phyloP scores from a whole-genome alignment of 106 monocot species.

The Allium fistulosum region DNA sequence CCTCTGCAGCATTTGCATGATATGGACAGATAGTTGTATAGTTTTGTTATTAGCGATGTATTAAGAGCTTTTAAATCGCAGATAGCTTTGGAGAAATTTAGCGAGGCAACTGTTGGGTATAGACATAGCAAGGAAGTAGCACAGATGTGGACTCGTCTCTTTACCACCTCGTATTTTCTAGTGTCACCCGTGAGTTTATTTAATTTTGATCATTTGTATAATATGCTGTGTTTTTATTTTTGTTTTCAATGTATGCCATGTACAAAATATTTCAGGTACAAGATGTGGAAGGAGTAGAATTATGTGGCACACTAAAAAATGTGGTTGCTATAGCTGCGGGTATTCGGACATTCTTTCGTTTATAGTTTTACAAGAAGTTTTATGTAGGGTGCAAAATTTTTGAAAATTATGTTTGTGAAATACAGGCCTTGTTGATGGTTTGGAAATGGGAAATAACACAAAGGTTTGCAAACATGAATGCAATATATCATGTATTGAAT shows the following conservation, averaged over 20 bases:
- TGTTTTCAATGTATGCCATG: background rate
- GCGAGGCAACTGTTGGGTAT: slow-evolving; percentile 87
- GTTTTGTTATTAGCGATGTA: too few relatives aligned
- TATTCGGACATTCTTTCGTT: slow-evolving; percentile 1
- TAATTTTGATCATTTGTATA: too few relatives aligned
- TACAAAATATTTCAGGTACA: slow-evolving; percentile 46
- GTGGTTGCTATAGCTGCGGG: slow-evolving; percentile 93
- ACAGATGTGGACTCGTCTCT: slow-evolving; percentile 58
- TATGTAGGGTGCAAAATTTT: too few relatives aligned
- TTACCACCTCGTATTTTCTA: slow-evolving; percentile 66
- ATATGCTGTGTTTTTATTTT: background rate
- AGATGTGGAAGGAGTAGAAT: slow-evolving; percentile 88
- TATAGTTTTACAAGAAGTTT: background rate
- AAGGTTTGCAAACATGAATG: slow-evolving; percentile 41
- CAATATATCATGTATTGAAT: too few relatives aligned
- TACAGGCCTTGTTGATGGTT: slow-evolving; percentile 87
- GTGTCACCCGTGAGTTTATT: slow-evolving; percentile 57
- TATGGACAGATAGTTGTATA: too few relatives aligned
- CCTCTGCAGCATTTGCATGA: too few relatives aligned
- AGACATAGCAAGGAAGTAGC: slow-evolving; percentile 58
- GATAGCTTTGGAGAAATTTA: slow-evolving; percentile 84
- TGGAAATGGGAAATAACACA: slow-evolving; percentile 94
- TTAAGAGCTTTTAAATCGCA: slow-evolving; percentile 5
- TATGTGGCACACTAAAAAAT: slow-evolving; percentile 92
- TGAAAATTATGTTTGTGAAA: too few relatives aligned